Conservation (phyloP, 2,329 filamentous ascomycete species). For the Pyrenophora teres region DNA sequence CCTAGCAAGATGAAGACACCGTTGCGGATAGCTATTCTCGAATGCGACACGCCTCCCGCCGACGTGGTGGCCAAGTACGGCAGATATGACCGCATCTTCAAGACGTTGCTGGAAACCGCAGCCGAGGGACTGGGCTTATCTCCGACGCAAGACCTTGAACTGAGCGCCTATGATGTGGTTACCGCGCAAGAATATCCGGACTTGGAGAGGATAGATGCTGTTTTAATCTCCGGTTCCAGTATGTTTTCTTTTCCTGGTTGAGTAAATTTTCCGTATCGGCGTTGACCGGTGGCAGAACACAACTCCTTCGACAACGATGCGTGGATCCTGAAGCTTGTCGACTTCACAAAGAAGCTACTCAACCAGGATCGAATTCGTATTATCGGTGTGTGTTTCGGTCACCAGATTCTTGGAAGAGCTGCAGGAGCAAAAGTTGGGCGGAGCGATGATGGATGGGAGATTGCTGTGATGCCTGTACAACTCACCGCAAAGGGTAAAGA, state of each 20-base stretch:
- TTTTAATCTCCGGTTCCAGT: conserved; percentile 78
- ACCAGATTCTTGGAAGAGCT: conserved; percentile 80
- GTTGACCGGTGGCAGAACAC: conserved; percentile 56
- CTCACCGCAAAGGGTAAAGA: conserved; percentile 72
- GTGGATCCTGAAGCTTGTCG: conserved; percentile 77
- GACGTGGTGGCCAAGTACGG: conserved; percentile 68
- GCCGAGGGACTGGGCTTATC: conserved; percentile 54
- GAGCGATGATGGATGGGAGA: conserved; percentile 76
- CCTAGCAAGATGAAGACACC: conserved; percentile 41
- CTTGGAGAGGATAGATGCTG: conserved; percentile 75
- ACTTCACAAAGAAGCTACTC: conserved; percentile 67
- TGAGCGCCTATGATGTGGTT: conserved; percentile 74
- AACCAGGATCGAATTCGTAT: conserved; percentile 67
- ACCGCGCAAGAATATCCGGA: conserved; percentile 70
- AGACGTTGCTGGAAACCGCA: conserved; percentile 56
- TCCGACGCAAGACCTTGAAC: conserved; percentile 54
- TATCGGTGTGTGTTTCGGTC: conserved; percentile 86
- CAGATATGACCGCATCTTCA: conserved; percentile 70
- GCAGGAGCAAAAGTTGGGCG: conserved; percentile 69
- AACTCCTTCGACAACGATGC: conserved; percentile 74
- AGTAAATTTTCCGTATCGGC: not conserved
- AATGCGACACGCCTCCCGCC: conserved; percentile 79
- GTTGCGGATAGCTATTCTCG: conserved; percentile 82
- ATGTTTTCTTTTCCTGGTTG: conserved; percentile 20
- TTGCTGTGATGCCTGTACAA: conserved; percentile 71